Conservation (phyloP, 202 grass and related monocot species). For the Carex arenaria region DNA sequence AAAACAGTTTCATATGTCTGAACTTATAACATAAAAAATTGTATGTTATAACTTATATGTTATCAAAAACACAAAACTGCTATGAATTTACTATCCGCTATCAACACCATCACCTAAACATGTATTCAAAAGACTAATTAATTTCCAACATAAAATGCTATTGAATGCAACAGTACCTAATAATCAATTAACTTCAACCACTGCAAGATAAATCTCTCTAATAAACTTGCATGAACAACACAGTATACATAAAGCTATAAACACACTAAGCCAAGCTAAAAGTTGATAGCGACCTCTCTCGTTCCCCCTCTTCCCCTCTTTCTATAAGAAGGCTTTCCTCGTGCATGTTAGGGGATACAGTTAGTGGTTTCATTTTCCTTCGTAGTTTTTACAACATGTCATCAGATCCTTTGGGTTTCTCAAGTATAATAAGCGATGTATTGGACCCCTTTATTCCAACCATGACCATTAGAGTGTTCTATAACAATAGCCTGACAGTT, state of each 20-base stretch:
- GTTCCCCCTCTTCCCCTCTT: neutral
- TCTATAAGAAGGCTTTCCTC: conserved; percentile 17
- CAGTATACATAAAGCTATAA: neutral
- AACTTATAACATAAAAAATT: too few relatives aligned
- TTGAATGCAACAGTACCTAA: too few relatives aligned
- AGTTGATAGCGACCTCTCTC: conserved; percentile 14
- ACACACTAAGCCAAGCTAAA: neutral
- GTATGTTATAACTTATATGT: too few relatives aligned
- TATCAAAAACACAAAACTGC: too few relatives aligned
- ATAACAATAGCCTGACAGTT: conserved; percentile 34
- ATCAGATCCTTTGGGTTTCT: conserved; percentile 40
- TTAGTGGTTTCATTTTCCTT: neutral
- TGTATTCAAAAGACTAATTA: too few relatives aligned
- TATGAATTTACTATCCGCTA: too few relatives aligned
- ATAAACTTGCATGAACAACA: neutral
- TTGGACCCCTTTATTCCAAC: conserved; percentile 41
- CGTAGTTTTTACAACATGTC: neutral
- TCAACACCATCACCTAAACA: too few relatives aligned
- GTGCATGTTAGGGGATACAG: neutral
- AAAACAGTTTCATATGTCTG: too few relatives aligned
- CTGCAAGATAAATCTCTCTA: neutral
- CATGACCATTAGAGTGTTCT: conserved; percentile 28
- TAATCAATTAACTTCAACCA: neutral
- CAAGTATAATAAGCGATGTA: conserved; percentile 50
- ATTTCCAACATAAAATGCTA: too few relatives aligned